Base-by-base conservation (phyloP, 305 asterid genomes). In the Solanum hybrid region DNA sequence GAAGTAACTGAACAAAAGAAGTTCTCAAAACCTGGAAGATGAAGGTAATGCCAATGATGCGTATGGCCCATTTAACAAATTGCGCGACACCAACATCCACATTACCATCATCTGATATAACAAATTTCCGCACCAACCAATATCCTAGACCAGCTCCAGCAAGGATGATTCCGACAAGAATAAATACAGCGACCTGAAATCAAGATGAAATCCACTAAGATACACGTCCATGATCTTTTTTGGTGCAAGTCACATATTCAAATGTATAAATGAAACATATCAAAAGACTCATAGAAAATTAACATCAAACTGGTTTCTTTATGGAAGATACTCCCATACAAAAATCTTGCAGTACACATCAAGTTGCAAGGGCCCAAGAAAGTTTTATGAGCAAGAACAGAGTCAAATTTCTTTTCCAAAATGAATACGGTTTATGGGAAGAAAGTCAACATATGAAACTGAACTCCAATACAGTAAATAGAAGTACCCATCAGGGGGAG, bases 141-240 rank as follows among this genome's bases (percentile, higher is more conserved):
- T 95, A 96, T 31, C 98, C 98, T 88, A 96, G 93, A 89, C 92
- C 99, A 92, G 98, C 98, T 89, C 99, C 98, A 92, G 98, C 94
- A 91, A 97, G 94, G 89, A 93, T 93, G 87, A 97, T 89, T 81
- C 95, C 97, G 90, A 96, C 96, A 24, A 95, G 90, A 91, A 93
- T 86, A 90, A 97, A 97, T 33, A 95, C 92, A 92, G 96, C 94
- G 77, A 96, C 96, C 99, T 97, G 94, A 28, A 90, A 89, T 76
- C 90, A 83, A 76, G 81, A 83, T 90, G 90, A 42, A 26, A 81
- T 13, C 84, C 31, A 73, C 26, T 42, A 33, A 81, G 37, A 42
- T 16, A 82, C 28, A 42, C 24, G 42, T 40, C 26, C 69, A 82
- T 16, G 8, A 37, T 37, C 22, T 20, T 22, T 75, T 36, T 20